Percentiles rank a stretch among this genome's conserved stretches.
phyloP scores from a whole-genome alignment of 163 green algal species.

The Trebouxiophyceae sp. region DNA sequence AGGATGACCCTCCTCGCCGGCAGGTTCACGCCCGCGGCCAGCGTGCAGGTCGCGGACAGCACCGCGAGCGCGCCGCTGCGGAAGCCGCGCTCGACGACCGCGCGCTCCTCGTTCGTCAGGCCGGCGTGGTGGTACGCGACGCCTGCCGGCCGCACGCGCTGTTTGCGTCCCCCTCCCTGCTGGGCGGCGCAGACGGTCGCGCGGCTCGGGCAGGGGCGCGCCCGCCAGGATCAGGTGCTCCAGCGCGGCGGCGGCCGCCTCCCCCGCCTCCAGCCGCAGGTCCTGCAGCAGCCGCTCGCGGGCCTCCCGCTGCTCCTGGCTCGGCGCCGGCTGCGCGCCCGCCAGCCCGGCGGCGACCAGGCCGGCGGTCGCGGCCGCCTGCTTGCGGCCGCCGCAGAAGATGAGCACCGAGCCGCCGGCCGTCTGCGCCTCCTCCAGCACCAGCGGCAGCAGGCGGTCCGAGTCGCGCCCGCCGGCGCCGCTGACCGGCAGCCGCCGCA shows the following conservation, averaged over 20 bases:
- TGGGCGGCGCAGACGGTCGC: no score
- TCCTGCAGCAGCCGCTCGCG: slow-evolving; percentile 10
- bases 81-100: slow-evolving; percentile 58
- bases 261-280: slow-evolving; percentile 34
- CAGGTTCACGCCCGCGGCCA: slow-evolving; percentile 79
- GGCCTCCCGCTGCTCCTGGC: neutral
- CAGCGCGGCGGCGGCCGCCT: slow-evolving; percentile 7
- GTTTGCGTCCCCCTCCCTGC: neutral
- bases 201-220: neutral
- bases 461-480: slow-evolving; percentile 13
- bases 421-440: slow-evolving; percentile 39
- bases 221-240: slow-evolving; percentile 16
- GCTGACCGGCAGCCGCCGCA: neutral
- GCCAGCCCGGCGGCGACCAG: slow-evolving; percentile 3
- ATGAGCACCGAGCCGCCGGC: slow-evolving; percentile 40
- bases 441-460: slow-evolving; percentile 43
- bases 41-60: slow-evolving; percentile 69
- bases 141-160: slow-evolving; percentile 9
- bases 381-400: slow-evolving; percentile 31
- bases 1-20: slow-evolving; percentile 70
- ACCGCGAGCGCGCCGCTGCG: slow-evolving; percentile 37
- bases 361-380: slow-evolving; percentile 14
- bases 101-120: slow-evolving; percentile 51
- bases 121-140: slow-evolving; percentile 63
- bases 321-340: neutral